These are phyloP conservation scores for Chalciporus sphaerocephalus DNA, from an alignment of 768 basidiomycete species.

Conservation along the genomic window DNA sequence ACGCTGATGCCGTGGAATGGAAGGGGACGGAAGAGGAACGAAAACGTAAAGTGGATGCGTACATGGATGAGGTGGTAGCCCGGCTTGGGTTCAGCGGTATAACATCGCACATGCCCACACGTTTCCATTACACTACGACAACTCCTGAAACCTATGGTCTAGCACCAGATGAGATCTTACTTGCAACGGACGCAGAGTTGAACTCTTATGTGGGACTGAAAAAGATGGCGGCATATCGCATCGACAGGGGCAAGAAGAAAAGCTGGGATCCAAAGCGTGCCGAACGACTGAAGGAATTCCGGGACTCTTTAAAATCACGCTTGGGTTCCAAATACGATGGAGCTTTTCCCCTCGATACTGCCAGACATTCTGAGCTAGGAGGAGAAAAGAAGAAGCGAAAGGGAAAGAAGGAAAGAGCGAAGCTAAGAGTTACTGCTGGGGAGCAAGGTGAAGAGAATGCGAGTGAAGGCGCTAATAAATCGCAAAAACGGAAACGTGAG, in stretches of 20 bases:
- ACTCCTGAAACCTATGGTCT: constrained; percentile 62
- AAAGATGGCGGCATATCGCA: constrained; percentile 86
- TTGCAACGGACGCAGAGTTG: constrained; percentile 88
- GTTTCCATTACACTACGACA: constrained; percentile 86
- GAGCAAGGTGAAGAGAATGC: constrained; percentile 8
- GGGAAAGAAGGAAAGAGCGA: constrained; percentile 67
- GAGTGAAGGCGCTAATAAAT: neutral
- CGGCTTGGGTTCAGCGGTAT: constrained; percentile 90
- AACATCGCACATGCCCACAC: constrained; percentile 84
- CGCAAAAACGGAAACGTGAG: constrained; percentile 18
- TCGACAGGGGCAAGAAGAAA: constrained; percentile 39
- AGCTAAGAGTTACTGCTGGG: constrained; percentile 36
- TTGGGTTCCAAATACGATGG: constrained; percentile 17
- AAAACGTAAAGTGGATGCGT: constrained; percentile 75
- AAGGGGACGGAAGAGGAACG: constrained; percentile 89
- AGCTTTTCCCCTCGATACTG: constrained; percentile 15
- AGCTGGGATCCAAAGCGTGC: constrained; percentile 59
- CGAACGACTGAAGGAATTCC: constrained; percentile 70
- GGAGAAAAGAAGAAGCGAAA: constrained; percentile 53
- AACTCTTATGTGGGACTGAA: constrained; percentile 89
- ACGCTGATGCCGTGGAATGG: constrained; percentile 61
- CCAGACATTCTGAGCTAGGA: constrained; percentile 6
- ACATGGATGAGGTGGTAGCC: constrained; percentile 87
- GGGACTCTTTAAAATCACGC: constrained; percentile 52
- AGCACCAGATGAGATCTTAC: constrained; percentile 78